These are phyloP conservation scores for Plasmodium fragile DNA, from an alignment of 169 alveolate species.

Conservation along the genomic window DNA sequence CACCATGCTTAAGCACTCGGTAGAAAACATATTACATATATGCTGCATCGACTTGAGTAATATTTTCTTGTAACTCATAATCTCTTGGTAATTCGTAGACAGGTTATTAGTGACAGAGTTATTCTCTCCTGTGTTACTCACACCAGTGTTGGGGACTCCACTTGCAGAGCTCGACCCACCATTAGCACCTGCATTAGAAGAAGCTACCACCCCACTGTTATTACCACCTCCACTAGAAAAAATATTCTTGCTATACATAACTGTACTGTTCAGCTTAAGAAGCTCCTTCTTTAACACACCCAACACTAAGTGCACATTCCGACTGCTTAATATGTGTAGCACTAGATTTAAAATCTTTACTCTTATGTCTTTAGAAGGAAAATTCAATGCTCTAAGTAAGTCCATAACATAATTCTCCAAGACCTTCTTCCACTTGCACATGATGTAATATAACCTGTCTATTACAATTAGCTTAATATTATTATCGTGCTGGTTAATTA, in stretches of 20 bases:
- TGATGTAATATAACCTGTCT: slow-evolving; percentile 67
- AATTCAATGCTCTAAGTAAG: slow-evolving; percentile 87
- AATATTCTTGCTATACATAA: slow-evolving; percentile 18
- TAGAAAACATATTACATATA: slow-evolving; percentile 80
- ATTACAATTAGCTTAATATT: slow-evolving; percentile 91
- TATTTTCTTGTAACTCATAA: slow-evolving; percentile 76
- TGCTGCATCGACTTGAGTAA: slow-evolving; percentile 81
- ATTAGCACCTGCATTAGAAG: neutral
- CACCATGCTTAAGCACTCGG: slow-evolving; percentile 74
- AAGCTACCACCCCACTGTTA: neutral
- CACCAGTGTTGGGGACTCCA: neutral
- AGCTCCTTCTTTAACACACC: slow-evolving; percentile 79
- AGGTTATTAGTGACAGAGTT: neutral
- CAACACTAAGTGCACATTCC: slow-evolving; percentile 80
- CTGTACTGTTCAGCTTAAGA: slow-evolving; percentile 57
- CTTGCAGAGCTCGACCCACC: neutral
- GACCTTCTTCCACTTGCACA: slow-evolving; percentile 84
- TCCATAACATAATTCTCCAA: slow-evolving; percentile 92
- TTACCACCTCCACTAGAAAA: neutral
- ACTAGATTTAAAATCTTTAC: slow-evolving; percentile 88
- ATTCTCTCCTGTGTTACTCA: neutral
- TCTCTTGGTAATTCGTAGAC: slow-evolving; percentile 74
- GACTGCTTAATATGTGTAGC: slow-evolving; percentile 73
- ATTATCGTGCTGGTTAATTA: slow-evolving; percentile 93
- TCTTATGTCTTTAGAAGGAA: slow-evolving; percentile 88